Evolutionary conservation across 768 basidiomycete genomes (phyloP), one percentile per base, ranked within the genome.

Genomic region (Suillus ampliporus): DNA sequence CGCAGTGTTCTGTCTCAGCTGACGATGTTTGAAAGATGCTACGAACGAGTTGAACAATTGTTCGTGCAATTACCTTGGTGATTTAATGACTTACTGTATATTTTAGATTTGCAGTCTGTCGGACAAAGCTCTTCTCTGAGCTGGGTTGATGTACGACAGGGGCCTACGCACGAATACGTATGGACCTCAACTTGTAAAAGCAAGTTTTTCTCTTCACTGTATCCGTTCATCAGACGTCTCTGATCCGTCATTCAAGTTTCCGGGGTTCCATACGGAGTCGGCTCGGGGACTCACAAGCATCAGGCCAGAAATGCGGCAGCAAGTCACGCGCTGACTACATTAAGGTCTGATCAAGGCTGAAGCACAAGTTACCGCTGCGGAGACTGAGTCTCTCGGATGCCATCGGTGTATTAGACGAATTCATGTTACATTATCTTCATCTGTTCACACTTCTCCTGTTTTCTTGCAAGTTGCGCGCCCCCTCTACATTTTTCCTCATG

Each of bases 101-200:
- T 34, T 59, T 8, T 53, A 89, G 89, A 86, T 72, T 77, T 91
- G 28, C 87, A 89, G 70, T 74, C 73, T n/a, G 74, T 71, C 44
- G 76, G 77, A 15, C 74, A 75, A 38, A 69, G 78, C 40, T 61
- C 81, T 19, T 68, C 82, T 34, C 78, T 90, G 34, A 86, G 81
- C 67, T 91, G 88, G 87, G 69, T 78, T 23, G 85, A 88, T 51
- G 77, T 75, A 0, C 70, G 67, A 6, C 72, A 72, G 11, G 88
- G 87, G 0, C 77, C 78, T 0, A 74, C 72, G 14, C 79, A 87
- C 59, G 74, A 72, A 4, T 83, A 82, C 7, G 68, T 72, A 43
- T 90, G 89, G 89, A 87, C 79, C 2, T 81, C 77, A 3, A 65
- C 81, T 6, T 90, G 88, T 73, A 89, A 86, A 80, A 82, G 89